Evolutionary conservation across 2,329 filamentous ascomycete genomes (phyloP), one percentile per base, ranked within the genome.

Genomic region (Sporothrix inflata): DNA sequence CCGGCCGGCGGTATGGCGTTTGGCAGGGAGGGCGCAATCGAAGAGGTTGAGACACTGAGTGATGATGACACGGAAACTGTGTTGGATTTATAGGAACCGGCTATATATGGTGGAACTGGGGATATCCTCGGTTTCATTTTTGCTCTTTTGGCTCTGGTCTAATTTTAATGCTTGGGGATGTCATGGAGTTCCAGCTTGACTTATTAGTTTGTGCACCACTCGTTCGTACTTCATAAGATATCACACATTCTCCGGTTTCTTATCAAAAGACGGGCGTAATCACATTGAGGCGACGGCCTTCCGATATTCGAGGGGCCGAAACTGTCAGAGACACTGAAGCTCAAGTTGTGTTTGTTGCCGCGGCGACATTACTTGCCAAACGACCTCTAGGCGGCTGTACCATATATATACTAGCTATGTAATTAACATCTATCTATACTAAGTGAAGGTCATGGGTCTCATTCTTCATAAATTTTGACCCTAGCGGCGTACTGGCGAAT

Each of bases 21-120:
- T 34, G 93, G 92, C 75, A 85, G 93, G 71, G 88, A 89, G 45
- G 90, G 88, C 47, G 94, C 94, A 0, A 89, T 98, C 71, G 94
- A 97, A 75, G 94, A 97, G 78, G 95, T 99, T 3, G 93, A 98
- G 80, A 91, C 89, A 2, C 86, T 98, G 78, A 96, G 97, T 78
- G 93, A 96, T 77, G 89, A 90, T 63, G 83, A 85, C 68, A 79
- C 79, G 16, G 84, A 85, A 75, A 84, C 82, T 34, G 76, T 81
- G 55, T 76, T 81, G 73, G 77, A 76, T 2, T 70, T 63, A 60
- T 76, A 76, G 71, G n/a, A 12, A 34, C 30, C n/a, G n/a, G 30
- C 6, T 34, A 6, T 49, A n/a, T 49, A n/a, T n/a, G 6, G 7
- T 21, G 47, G 16, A 16, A 49, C 19, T 49, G 19, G 47, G 19